Base-by-base conservation (phyloP, 306 rosid genomes). In the Hylodesmum podocarpum region DNA sequence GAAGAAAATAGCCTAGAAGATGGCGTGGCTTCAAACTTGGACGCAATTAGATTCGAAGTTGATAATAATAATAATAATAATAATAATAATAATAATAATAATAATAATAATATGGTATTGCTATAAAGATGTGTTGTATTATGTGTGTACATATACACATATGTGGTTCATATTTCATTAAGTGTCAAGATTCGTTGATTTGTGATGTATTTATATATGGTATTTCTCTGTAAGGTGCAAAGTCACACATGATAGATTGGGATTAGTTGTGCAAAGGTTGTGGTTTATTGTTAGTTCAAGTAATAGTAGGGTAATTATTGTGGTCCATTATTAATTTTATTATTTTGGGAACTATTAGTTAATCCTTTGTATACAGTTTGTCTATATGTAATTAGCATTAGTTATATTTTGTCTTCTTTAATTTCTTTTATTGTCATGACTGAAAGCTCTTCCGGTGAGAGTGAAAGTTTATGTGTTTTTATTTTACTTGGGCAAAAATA, bases 1-100 rank as follows among this genome's bases (percentile, higher is more conserved):
- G 89, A 90, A 63, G 93, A 89, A 14, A 74, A 74, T 15, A 77
- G 87, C 80, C 78, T 88, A 29, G 89, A 78, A 19, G 86, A 83
- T 58, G 84, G 64, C 8, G 87, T 86, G 25, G 50, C 80, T 15
- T 84, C 89, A 21, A 54, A 87, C 79, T 55, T 89, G 85, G 97
- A 89, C 4, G 86, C 87, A 3, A 89, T 90, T 66, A 85, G 84
- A 57, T 95, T 95, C 67, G 90, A 95, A 61, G 78, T 85, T 61
- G 91, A 92, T 67, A 70, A 81, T 49, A 53, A 62, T 50, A 68
- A 77, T 49, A 53, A 49, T 64, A 65, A 82, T 37, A 85, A 78
- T 78, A 81, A 81, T 78, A 80, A n/a, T n/a, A n/a, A 92, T 67
- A 70, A 81, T 49, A 53, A 62, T 50, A 68, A 77, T 49, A 53